These are phyloP conservation scores for Heterobasidion occidentale DNA, from an alignment of 1,284 basidiomycete genomes.

Conservation along the genomic window DNA sequence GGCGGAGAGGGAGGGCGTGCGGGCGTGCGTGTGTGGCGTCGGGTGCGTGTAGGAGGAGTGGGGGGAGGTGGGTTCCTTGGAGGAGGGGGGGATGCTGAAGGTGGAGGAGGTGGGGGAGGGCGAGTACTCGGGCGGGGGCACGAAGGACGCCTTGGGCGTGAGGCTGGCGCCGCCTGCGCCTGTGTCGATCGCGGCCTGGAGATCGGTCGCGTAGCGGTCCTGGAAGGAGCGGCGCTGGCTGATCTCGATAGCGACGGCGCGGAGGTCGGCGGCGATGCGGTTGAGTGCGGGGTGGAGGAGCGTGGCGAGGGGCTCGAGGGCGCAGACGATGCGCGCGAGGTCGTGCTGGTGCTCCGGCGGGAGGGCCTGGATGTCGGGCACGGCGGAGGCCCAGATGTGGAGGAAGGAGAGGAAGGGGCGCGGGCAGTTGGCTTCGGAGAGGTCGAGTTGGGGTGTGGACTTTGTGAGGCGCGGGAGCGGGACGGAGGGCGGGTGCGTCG, in stretches of 20 bases:
- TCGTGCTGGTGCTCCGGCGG: conserved; percentile 64
- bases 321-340: conserved; percentile 71
- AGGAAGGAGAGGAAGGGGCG: conserved; percentile 58
- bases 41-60: conserved; percentile 12
- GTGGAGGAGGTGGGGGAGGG: conserved; percentile 21
- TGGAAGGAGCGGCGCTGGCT: conserved; percentile 78
- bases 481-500: conserved; percentile 53
- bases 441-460: conserved; percentile 30
- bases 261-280: conserved; percentile 65
- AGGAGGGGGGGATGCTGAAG: conserved; percentile 10
- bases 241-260: conserved; percentile 74
- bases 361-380: conserved; percentile 58
- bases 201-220: conserved; percentile 60
- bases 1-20: conserved; percentile 51
- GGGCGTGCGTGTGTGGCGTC: conserved; percentile 35
- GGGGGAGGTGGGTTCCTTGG: conserved; percentile 10
- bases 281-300: conserved; percentile 20
- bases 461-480: conserved; percentile 40
- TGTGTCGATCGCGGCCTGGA: conserved; percentile 70
- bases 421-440: conserved; percentile 51
- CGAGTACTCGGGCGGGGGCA: conserved; percentile 65
- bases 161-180: conserved; percentile 24
- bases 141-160: conserved; percentile 49
- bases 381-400: conserved; percentile 59
- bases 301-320: conserved; percentile 37